Base-by-base conservation (phyloP, 257 asterid genomes). In the Solanum ahanhuiri region DNA sequence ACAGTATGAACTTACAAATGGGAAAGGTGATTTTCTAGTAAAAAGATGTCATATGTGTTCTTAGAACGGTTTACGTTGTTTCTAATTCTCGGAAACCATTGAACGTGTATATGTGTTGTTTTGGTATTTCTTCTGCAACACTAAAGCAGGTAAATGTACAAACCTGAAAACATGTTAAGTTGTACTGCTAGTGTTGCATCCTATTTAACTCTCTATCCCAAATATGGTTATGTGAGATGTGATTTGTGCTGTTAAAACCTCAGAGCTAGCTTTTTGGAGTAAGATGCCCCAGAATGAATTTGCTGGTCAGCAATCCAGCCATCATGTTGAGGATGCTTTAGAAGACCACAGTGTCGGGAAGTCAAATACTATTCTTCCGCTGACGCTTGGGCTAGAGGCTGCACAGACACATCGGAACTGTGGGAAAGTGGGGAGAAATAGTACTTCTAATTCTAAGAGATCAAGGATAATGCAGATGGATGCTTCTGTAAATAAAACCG, bases 401-500 rank as follows among this genome's bases (percentile, higher is more conserved):
- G 91, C 89, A 86, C 89, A 84, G 87, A 66, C 63, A 86, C 82
- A 86, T 34, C 94, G 86, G 83, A 94, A 87, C 72, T 85, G 92
- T 88, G 89, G 92, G 87, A 93, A 92, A 85, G 83, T 91, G 81
- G 89, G 90, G 54, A 92, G 95, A 88, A 89, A 87, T 31, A 92
- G 86, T 87, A 84, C 87, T 89, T 90, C 92, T 85, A 86, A 82
- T 90, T 81, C 88, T 87, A 95, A 93, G 93, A 93, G 92, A 85
- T 91, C 95, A 82, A 89, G 98, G 92, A 87, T 88, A 87, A 87
- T 86, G 35, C 91, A 89, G 77, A 81, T 89, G 89, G 95, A 93
- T 77, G 86, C 87, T 83, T 89, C 94, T 76, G 77, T 88, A 83
- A 35, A 86, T 83, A 93, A 91, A 89, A 57, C 87, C 83, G 95